Percentiles rank a stretch among this genome's conserved stretches.
These are phyloP conservation scores for Epichloe coenophiala DNA, from an alignment of 2,329 filamentous ascomycete genomes.

Conservation along the genomic window DNA sequence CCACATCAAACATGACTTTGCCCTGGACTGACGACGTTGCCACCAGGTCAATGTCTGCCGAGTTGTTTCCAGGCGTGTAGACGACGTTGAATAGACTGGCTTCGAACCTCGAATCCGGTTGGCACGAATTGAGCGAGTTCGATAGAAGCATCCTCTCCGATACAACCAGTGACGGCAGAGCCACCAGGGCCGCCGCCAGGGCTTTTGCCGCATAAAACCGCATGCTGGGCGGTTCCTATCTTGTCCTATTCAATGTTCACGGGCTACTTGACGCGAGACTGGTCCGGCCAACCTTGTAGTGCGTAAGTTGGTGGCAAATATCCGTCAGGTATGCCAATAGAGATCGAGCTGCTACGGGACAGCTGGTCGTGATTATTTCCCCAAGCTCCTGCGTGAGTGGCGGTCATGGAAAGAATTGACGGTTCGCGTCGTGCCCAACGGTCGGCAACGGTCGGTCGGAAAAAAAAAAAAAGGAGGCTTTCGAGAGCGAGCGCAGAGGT, in stretches of 20 bases:
- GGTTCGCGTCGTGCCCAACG: not conserved
- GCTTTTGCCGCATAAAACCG: not conserved
- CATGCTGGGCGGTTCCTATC: not conserved
- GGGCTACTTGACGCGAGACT: not conserved
- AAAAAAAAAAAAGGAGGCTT: not conserved
- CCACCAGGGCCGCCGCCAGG: slow-evolving; percentile 1
- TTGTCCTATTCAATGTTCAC: not conserved
- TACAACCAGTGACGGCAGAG: slow-evolving; percentile 3
- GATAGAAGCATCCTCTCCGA: slow-evolving; percentile 18
- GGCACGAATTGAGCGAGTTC: slow-evolving; percentile 66
- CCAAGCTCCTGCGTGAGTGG: not conserved
- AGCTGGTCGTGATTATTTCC: not conserved
- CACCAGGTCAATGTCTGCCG: slow-evolving; percentile 55
- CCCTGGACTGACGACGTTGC: slow-evolving; percentile 66
- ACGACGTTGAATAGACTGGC: slow-evolving; percentile 72
- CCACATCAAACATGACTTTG: slow-evolving; percentile 47
- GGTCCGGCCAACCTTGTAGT: no score
- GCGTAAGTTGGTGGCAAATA: no score
- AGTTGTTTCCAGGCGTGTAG: slow-evolving; percentile 57
- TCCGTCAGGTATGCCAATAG: no score
- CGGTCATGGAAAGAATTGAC: not conserved
- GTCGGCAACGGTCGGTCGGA: not conserved
- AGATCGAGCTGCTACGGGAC: no score
- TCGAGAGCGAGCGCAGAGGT: not conserved
- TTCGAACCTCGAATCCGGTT: slow-evolving; percentile 65